Evolutionary conservation across 2,329 filamentous ascomycete species (phyloP), one percentile per base, ranked within the genome.

Genomic region (Paraconiothyrium brasiliense): DNA sequence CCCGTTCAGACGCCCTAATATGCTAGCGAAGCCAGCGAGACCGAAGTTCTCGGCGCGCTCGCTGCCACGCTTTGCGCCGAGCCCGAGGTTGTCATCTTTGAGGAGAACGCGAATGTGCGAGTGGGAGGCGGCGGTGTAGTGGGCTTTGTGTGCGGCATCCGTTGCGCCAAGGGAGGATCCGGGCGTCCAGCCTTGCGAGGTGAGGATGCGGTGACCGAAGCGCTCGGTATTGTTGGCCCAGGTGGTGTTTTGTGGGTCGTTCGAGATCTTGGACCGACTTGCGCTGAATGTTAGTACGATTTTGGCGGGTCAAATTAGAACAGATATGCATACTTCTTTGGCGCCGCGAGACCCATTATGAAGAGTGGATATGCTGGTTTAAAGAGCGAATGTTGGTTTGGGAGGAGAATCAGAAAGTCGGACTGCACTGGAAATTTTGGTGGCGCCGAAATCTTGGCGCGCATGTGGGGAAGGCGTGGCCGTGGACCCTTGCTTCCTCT

Each of bases 221-320:
- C 89, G 90, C 59, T 86, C 86, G 67, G 90, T 92, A 76, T 94
- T 90, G 72, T 90, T 89, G 59, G 90, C 89, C 95, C 95, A 99
- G 85, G 87, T 89, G 51, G 92, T 97, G 79, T 98, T 99, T 82
- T 98, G 97, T 8, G 95, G 95, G 80, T 99, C 95, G 76, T 91
- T 86, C 68, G 90, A 91, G 75, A 98, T 89, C 81, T 94, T 97
- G 51, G 84, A 84, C 70, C 82, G 84, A 71, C 86, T 88, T 67
- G 62, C 32, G 57, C 27, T 37, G 22, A 16, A 43, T 60, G 72
- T 67, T 55, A 60, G 59, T 37, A 49, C 10, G 20, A 46, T 39
- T 37, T 2, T n/a, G 14, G 22, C 7, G 32, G n/a, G 6, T 22
- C 16, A 24, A n/a, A 32, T 22, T 39, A 24, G 13, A 30, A 20